Percentiles rank a stretch among this genome's conserved stretches.
phyloP scores from a whole-genome alignment of 257 asterid genomes.

The Ehretia macrophylla region DNA sequence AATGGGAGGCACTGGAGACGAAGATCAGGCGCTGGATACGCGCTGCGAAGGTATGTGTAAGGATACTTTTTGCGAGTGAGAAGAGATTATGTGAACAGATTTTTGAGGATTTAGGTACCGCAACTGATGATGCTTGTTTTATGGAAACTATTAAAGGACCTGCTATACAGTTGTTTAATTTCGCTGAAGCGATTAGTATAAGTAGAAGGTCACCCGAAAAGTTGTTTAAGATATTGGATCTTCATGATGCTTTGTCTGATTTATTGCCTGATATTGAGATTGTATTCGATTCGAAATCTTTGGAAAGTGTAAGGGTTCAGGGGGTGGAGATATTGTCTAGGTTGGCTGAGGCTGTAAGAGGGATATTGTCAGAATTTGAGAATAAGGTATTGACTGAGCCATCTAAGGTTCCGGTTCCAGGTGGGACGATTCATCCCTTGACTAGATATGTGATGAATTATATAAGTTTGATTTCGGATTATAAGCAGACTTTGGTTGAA shows the following conservation, averaged over 20 bases:
- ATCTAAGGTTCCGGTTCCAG: conserved; percentile 28
- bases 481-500: conserved; percentile 31
- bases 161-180: conserved; percentile 35
- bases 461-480: conserved; percentile 34
- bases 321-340: conserved; percentile 34
- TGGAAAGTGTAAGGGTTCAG: conserved; percentile 25
- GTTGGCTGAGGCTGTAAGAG: conserved; percentile 38
- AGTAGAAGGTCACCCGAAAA: conserved; percentile 43
- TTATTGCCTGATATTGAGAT: conserved; percentile 28
- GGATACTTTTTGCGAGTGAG: conserved; percentile 35
- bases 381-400: conserved; percentile 40
- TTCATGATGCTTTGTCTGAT: conserved; percentile 34
- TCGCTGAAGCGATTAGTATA: conserved; percentile 41
- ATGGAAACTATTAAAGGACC: conserved; percentile 37
- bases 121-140: conserved; percentile 35
- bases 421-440: conserved; percentile 46
- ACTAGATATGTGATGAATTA: conserved; percentile 52
- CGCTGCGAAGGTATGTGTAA: conserved; percentile 30
- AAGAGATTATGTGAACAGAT: conserved; percentile 33
- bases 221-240: conserved; percentile 39
- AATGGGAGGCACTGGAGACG: conserved; percentile 34
- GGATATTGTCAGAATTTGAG: conserved; percentile 45
- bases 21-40: conserved; percentile 40
- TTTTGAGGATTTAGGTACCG: conserved; percentile 31
- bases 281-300: conserved; percentile 33